A percentile compares a stretch with the other conserved stretches of the same genome.
Conservation (phyloP, 78 protist species). For the Tieghemostelium lacteum region DNA sequence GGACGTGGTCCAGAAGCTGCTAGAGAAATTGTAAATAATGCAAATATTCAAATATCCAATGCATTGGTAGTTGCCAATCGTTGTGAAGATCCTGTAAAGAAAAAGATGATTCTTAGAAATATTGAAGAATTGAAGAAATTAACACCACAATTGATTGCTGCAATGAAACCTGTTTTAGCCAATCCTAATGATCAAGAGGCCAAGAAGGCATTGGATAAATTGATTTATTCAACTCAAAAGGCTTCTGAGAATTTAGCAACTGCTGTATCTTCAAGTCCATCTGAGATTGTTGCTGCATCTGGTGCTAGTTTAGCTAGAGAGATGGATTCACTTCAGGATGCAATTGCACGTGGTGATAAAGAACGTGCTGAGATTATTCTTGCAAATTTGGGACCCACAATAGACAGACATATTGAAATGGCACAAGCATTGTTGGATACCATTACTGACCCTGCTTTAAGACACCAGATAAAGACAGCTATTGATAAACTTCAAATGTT, state of each 20-base stretch:
- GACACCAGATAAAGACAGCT: constrained; percentile 53
- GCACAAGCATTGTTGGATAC: constrained; percentile 20
- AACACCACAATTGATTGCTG: constrained; percentile 60
- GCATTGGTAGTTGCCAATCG: constrained; percentile 64
- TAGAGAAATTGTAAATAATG: constrained; percentile 59
- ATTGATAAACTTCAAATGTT: constrained; percentile 22
- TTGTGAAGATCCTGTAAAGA: constrained; percentile 76
- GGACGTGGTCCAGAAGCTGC: constrained; percentile 74
- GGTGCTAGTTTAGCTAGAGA: constrained; percentile 62
- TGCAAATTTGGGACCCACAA: constrained; percentile 19
- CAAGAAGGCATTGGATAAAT: constrained; percentile 32
- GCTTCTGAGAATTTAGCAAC: constrained; percentile 51
- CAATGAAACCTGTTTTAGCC: constrained; percentile 64
- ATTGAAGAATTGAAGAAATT: constrained; percentile 66
- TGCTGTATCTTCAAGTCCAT: constrained; percentile 53
- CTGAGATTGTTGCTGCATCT: constrained; percentile 60
- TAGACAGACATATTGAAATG: constrained; percentile 65
- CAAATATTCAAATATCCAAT: constrained; percentile 67
- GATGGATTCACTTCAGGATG: constrained; percentile 45
- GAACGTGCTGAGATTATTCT: constrained; percentile 32
- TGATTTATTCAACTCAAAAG: constrained; percentile 53
- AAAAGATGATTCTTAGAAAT: constrained; percentile 64
- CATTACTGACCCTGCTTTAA: constrained; percentile 34
- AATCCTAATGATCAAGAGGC: constrained; percentile 58
- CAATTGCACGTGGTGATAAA: constrained; percentile 35